These are phyloP conservation scores for Fonsecaea multimorphosa DNA, from an alignment of 2,329 filamentous ascomycete species.

Conservation along the genomic window DNA sequence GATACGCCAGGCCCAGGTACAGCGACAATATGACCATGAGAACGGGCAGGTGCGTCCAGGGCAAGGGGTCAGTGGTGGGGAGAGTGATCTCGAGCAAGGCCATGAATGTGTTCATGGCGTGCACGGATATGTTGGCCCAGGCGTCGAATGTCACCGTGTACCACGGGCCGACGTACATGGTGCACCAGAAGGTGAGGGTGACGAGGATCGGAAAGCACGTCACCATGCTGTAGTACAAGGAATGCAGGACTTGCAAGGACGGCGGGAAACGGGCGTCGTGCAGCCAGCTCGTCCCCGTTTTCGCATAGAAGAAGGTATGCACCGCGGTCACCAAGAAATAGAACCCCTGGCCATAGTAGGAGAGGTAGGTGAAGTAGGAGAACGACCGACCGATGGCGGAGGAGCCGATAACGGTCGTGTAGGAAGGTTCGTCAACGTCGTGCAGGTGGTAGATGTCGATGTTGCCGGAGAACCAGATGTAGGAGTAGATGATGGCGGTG, in stretches of 20 bases:
- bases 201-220: conserved; percentile 71
- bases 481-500: conserved; percentile 17
- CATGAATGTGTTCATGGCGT: conserved; percentile 74
- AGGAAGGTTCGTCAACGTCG: conserved; percentile 7
- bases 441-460: conserved; percentile 5
- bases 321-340: not conserved
- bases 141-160: conserved; percentile 58
- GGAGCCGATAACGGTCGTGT: conserved; percentile 1
- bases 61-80: conserved; percentile 66
- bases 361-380: conserved; percentile 14
- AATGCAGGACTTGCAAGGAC: not conserved
- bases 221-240: conserved; percentile 61
- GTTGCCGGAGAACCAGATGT: conserved; percentile 10
- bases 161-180: conserved; percentile 62
- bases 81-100: conserved; percentile 77
- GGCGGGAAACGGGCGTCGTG: not conserved
- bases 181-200: conserved; percentile 71
- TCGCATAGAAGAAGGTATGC: not conserved
- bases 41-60: conserved; percentile 70
- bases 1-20: conserved; percentile 77
- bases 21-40: conserved; percentile 71
- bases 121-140: conserved; percentile 68
- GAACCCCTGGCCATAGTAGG: conserved; percentile 38
- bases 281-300: not conserved
- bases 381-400: conserved; percentile 13